phyloP scores from a whole-genome alignment of 164 flowering plant genomes.

The Paratinospora sagittata region DNA sequence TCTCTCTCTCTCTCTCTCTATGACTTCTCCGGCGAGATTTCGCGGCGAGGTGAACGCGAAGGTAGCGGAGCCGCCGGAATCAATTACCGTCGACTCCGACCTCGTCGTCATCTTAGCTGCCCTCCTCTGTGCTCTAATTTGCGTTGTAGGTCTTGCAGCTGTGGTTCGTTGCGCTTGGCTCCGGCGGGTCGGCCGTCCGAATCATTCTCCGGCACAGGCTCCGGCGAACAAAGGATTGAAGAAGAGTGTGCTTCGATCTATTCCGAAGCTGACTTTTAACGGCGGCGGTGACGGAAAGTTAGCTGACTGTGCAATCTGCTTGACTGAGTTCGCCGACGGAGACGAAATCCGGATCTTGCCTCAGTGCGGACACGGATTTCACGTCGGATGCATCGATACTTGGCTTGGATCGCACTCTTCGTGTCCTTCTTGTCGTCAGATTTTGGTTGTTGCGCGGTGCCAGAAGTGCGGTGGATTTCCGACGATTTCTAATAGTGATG shows the following conservation, averaged over 20 bases:
- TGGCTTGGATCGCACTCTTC: constrained; percentile 84
- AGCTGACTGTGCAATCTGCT: constrained; percentile 80
- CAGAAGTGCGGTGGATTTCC: constrained; percentile 51
- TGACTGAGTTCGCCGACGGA: constrained; percentile 67
- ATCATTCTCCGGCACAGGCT: constrained; percentile 8
- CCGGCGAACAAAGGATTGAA: constrained; percentile 71
- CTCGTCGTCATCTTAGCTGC: constrained; percentile 83
- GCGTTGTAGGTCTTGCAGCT: constrained; percentile 83
- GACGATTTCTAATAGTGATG: constrained; percentile 11
- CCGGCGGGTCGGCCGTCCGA: constrained; percentile 31
- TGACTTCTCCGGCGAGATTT: constrained; percentile 32
- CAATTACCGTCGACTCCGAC: constrained; percentile 52
- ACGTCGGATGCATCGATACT: constrained; percentile 69
- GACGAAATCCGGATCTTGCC: constrained; percentile 75
- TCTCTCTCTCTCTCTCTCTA: constrained; percentile 6
- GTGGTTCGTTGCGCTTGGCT: constrained; percentile 88
- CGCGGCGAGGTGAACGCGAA: constrained; percentile 26
- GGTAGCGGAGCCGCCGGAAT: constrained; percentile 13
- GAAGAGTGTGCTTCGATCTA: constrained; percentile 65
- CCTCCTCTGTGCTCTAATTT: constrained; percentile 80
- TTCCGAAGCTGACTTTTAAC: constrained; percentile 49
- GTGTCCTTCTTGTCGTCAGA: constrained; percentile 81
- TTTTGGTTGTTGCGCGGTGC: constrained; percentile 44
- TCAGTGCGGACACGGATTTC: constrained; percentile 85
- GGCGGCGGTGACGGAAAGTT: constrained; percentile 26